These are phyloP conservation scores for Urochloa ruziziensis DNA, from an alignment of 176 grass and related monocot genomes.

Conservation along the genomic window DNA sequence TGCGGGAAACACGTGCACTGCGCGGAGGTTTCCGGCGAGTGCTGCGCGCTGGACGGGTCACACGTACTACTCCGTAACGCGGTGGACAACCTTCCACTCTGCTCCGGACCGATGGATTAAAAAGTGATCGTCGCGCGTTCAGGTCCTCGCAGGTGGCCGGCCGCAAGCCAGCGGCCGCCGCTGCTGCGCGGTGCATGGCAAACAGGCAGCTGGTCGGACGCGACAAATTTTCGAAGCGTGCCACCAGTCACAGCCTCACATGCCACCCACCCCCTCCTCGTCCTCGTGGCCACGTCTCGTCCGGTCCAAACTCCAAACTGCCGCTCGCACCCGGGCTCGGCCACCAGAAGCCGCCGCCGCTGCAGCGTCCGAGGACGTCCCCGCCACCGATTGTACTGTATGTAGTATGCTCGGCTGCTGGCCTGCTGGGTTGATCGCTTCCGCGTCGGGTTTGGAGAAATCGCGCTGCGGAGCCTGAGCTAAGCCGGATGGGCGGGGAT, in stretches of 20 bases:
- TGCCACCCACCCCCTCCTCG: background rate
- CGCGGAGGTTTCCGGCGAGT: no score
- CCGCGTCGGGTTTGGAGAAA: conserved; percentile 1
- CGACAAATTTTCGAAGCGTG: conserved; percentile 19
- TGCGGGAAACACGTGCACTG: no score
- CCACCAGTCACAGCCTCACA: background rate
- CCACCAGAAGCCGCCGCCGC: background rate
- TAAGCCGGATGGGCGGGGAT: background rate
- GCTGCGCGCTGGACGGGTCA: background rate
- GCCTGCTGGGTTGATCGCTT: no score
- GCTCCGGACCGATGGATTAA: background rate
- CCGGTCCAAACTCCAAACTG: background rate
- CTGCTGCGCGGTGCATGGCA: background rate
- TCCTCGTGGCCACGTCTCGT: background rate
- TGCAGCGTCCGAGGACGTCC: conserved; percentile 15
- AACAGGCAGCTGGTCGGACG: background rate
- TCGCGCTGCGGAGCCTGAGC: background rate
- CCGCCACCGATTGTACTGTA: no score
- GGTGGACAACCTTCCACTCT: no score
- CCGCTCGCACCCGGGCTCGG: background rate
- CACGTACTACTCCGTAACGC: background rate
- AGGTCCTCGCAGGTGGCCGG: background rate
- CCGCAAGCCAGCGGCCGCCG: background rate
- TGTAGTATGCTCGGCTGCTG: no score
- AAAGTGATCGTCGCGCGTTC: background rate